phyloP scores from a whole-genome alignment of 768 basidiomycete species.

The Collybia sordida region DNA sequence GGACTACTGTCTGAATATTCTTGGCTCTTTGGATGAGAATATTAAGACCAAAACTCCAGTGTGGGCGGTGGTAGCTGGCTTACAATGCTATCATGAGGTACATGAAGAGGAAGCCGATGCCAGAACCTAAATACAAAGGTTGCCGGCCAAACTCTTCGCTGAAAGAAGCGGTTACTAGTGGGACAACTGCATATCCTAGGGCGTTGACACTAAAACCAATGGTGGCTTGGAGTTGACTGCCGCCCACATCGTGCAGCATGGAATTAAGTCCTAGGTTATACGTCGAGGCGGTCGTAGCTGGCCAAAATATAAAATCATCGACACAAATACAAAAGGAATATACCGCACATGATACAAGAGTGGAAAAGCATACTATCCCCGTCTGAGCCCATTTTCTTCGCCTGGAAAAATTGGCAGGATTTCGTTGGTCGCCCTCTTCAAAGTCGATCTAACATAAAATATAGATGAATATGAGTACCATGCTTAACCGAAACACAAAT shows the following conservation, averaged over 20 bases:
- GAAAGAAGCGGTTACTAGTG: constrained; percentile 67
- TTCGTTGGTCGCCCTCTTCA: constrained; percentile 19
- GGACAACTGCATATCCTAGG: constrained; percentile 61
- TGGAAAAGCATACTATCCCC: constrained; percentile 43
- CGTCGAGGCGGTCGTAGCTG: constrained; percentile 50
- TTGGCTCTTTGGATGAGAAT: constrained; percentile 27
- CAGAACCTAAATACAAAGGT: constrained; percentile 56
- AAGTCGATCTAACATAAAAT: constrained; percentile 18
- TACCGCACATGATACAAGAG: constrained; percentile 42
- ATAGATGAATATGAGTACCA: neutral
- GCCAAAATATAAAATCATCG: neutral
- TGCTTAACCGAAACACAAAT: neutral
- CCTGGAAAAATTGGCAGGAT: constrained; percentile 19
- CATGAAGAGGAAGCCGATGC: constrained; percentile 47
- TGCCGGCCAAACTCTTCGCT: constrained; percentile 73
- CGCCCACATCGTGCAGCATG: constrained; percentile 52
- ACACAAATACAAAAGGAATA: neutral
- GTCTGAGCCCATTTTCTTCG: constrained; percentile 30
- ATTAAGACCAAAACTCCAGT: neutral
- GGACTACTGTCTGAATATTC: constrained; percentile 64
- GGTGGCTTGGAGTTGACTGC: constrained; percentile 43
- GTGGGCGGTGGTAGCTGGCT: constrained; percentile 10
- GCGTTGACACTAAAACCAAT: constrained; percentile 52
- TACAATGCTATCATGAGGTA: constrained; percentile 49
- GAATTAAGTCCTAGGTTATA: constrained; percentile 57